phyloP scores from a whole-genome alignment of 345 rosid genomes.

The Boechera stricta region DNA sequence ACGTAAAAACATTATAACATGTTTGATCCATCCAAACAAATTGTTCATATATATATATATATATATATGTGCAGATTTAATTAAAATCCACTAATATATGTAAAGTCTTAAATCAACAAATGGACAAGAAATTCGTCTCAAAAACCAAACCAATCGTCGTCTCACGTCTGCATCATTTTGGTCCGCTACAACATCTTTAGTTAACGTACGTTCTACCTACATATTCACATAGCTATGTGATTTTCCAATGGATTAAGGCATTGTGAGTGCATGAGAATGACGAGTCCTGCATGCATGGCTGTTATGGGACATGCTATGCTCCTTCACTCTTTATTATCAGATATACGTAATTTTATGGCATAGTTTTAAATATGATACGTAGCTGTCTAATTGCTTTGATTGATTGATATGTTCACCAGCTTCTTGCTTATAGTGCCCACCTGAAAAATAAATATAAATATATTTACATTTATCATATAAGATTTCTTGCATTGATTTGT shows the following conservation, averaged over 20 bases:
- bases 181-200: neutral
- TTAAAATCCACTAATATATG: neutral
- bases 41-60: too few species aligned
- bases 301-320: slow-evolving; percentile 34
- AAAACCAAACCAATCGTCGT: slow-evolving; percentile 9
- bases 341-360: slow-evolving; percentile 24
- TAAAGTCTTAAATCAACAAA: neutral
- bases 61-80: neutral
- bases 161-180: neutral
- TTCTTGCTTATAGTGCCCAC: slow-evolving; percentile 20
- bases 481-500: neutral
- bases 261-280: slow-evolving; percentile 37
- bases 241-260: slow-evolving; percentile 3
- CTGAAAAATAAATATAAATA: neutral
- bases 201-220: neutral
- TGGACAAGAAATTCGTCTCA: neutral
- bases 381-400: slow-evolving; percentile 36
- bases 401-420: slow-evolving; percentile 39
- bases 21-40: too few species aligned
- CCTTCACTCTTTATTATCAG: slow-evolving; percentile 18
- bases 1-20: too few species aligned
- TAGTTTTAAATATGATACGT: slow-evolving; percentile 24
- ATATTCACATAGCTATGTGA: neutral
- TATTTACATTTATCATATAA: neutral
- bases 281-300: slow-evolving; percentile 43